These are phyloP conservation scores for Candida broadrunensis DNA, from an alignment of 805 yeast genomes.

Conservation along the genomic window DNA sequence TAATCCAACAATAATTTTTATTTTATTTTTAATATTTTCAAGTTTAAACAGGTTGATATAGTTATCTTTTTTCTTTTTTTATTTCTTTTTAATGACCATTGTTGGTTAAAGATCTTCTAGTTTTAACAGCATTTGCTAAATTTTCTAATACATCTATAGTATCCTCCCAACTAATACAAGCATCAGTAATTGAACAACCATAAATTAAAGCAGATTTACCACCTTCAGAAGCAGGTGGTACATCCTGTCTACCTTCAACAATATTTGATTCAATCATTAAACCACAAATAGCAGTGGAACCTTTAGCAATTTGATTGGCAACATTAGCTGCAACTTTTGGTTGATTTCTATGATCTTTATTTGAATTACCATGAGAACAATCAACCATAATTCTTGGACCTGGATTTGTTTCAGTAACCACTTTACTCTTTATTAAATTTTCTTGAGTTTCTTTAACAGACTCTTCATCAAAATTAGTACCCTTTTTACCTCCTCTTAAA, in stretches of 20 bases:
- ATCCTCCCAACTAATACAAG: slow-evolving; percentile 88
- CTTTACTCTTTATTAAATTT: slow-evolving; percentile 51
- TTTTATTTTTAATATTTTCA: no score
- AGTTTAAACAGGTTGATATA: no score
- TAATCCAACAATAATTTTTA: no score
- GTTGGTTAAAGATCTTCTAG: slow-evolving; percentile 52
- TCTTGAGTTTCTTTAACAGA: slow-evolving; percentile 66
- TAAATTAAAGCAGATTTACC: slow-evolving; percentile 75
- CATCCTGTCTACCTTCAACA: slow-evolving; percentile 89
- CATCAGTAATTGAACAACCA: slow-evolving; percentile 97
- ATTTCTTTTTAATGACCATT: background rate
- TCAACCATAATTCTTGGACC: slow-evolving; percentile 82
- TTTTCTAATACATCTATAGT: slow-evolving; percentile 70
- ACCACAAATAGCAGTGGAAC: slow-evolving; percentile 80
- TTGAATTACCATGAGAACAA: slow-evolving; percentile 96
- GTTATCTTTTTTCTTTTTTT: background rate
- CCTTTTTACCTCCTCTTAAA: slow-evolving; percentile 91
- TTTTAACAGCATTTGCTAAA: slow-evolving; percentile 76
- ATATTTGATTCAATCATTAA: slow-evolving; percentile 95
- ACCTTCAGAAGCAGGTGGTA: slow-evolving; percentile 62
- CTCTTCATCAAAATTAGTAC: slow-evolving; percentile 83
- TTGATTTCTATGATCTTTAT: slow-evolving; percentile 87
- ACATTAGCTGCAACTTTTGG: slow-evolving; percentile 80
- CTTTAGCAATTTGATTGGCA: slow-evolving; percentile 74
- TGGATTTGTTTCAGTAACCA: slow-evolving; percentile 46